Conservation (phyloP, 2,329 filamentous ascomycete species). For the Blastomyces parvus region DNA sequence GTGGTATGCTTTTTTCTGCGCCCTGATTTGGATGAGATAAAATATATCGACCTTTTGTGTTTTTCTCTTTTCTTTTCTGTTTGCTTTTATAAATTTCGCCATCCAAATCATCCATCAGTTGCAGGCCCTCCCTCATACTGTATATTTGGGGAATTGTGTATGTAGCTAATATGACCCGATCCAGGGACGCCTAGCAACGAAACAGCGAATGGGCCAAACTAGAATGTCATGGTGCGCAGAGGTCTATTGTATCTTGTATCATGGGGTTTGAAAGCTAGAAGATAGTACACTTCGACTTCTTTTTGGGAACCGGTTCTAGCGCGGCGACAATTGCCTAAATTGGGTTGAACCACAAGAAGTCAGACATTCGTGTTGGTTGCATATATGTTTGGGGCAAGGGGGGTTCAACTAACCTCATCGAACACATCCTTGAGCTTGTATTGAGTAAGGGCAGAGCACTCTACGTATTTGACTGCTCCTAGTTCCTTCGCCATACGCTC, state of each 20-base stretch:
- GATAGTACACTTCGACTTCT: conserved; percentile 63
- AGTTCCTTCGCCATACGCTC: conserved; percentile 95
- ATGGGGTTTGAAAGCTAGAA: conserved; percentile 42
- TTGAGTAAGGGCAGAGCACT: conserved; percentile 95
- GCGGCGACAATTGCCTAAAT: conserved; percentile 85
- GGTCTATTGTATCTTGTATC: conserved; percentile 6
- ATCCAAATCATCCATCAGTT: not conserved
- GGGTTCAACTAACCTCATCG: conserved; percentile 64
- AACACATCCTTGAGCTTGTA: conserved; percentile 99
- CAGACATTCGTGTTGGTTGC: not conserved
- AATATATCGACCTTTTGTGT: not conserved
- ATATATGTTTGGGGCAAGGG: not conserved
- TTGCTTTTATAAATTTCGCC: not conserved
- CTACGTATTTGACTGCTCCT: conserved; percentile 97
- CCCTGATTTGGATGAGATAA: not conserved
- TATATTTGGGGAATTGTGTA: not conserved
- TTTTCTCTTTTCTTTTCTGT: not conserved
- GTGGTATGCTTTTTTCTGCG: not conserved
- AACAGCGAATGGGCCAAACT: conserved; percentile 3
- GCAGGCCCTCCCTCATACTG: not conserved
- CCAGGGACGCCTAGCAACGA: not conserved
- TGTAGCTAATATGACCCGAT: not conserved
- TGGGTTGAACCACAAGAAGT: conserved; percentile 11
- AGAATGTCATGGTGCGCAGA: not conserved
- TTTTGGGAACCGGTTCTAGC: conserved; percentile 77